A percentile compares a stretch with the other conserved stretches of the same genome.
Evolutionary conservation across 371 early-diverging fungal species (phyloP).

Genomic region (Nematocida ausubeli): DNA sequence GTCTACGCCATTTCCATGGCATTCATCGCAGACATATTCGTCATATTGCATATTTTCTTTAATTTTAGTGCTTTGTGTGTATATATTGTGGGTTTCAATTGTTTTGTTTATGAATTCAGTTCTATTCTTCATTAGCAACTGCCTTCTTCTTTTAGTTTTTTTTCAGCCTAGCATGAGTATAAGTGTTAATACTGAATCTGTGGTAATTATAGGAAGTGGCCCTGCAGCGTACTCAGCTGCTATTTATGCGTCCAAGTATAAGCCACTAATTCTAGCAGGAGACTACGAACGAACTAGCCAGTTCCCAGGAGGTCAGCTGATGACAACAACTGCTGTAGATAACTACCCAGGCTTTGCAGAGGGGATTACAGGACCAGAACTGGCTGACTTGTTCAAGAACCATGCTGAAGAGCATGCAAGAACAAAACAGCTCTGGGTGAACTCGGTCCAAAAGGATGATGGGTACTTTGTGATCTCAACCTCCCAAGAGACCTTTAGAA

Average conservation of each 20-base stretch:
- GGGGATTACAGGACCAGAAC: conserved; percentile 63
- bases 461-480: conserved; percentile 54
- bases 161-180: conserved; percentile 31
- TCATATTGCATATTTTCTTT: conserved; percentile 24
- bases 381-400: conserved; percentile 72
- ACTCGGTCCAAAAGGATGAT: conserved; percentile 50
- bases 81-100: neutral
- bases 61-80: neutral
- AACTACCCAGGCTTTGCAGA: conserved; percentile 70
- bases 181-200: conserved; percentile 42
- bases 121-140: neutral
- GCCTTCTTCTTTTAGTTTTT: conserved; percentile 49
- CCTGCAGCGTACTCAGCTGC: conserved; percentile 92
- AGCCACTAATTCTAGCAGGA: conserved; percentile 88
- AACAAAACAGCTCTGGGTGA: conserved; percentile 68
- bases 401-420: conserved; percentile 82
- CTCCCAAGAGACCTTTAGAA: conserved; percentile 68
- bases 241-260: conserved; percentile 80
- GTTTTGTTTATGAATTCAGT: neutral
- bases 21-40: conserved; percentile 55
- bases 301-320: conserved; percentile 74
- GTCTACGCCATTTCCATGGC: conserved; percentile 51
- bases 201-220: conserved; percentile 73
- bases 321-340: conserved; percentile 69
- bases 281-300: conserved; percentile 79